Conservation (phyloP, 306 rosid genomes). For the Nissolia schottii region DNA sequence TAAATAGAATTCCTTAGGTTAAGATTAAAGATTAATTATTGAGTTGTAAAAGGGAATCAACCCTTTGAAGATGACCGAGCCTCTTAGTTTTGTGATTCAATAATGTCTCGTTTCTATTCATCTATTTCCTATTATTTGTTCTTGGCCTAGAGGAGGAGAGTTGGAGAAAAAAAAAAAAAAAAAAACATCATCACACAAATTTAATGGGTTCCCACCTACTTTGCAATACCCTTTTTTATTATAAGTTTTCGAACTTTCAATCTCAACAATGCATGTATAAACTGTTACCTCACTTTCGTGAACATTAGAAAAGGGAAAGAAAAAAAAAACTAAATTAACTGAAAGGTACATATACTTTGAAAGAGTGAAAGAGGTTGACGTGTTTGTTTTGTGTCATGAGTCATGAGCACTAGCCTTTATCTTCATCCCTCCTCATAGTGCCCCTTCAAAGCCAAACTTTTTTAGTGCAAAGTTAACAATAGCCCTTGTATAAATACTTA, state of each 20-base stretch:
- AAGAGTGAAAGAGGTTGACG: background rate
- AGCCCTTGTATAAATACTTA: conserved; percentile 31
- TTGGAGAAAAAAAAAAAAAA: too few species aligned
- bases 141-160: too few species aligned
- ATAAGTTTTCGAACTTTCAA: too few species aligned
- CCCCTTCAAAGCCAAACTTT: conserved; percentile 22
- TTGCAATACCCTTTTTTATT: background rate
- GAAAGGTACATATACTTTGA: background rate
- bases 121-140: too few species aligned
- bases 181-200: too few species aligned
- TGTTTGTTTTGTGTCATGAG: background rate
- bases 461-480: background rate
- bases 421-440: conserved; percentile 5
- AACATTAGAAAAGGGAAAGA: background rate
- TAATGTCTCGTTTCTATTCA: too few species aligned
- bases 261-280: background rate
- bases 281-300: background rate
- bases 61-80: too few species aligned
- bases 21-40: too few species aligned
- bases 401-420: conserved; percentile 16
- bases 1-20: too few species aligned
- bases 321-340: background rate
- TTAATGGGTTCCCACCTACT: background rate
- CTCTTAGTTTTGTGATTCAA: too few species aligned
- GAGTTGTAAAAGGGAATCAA: too few species aligned